Percentiles rank a stretch among this genome's conserved stretches.
Conservation (phyloP, 2,329 filamentous ascomycete species). For the Fusarium paranaense region DNA sequence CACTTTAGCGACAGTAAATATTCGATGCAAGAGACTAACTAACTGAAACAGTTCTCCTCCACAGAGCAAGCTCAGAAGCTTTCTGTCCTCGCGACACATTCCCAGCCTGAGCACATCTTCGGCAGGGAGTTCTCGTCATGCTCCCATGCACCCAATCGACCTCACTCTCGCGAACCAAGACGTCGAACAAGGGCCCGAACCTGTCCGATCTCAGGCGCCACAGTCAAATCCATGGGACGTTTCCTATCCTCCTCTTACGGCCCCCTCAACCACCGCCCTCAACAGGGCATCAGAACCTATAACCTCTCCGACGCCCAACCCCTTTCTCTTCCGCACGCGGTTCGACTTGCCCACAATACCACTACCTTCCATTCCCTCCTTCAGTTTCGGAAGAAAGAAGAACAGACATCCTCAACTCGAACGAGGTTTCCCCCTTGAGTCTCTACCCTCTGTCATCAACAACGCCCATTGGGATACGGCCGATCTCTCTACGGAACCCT, state of each 20-base stretch:
- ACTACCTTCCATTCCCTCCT: slow-evolving; percentile 33
- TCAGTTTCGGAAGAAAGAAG: slow-evolving; percentile 28
- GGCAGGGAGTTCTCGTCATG: slow-evolving; percentile 7
- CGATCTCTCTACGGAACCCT: slow-evolving; percentile 8
- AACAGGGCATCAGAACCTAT: slow-evolving; percentile 1
- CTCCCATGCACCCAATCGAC: slow-evolving; percentile 2
- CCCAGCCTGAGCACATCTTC: slow-evolving; percentile 33
- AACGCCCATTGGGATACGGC: slow-evolving; percentile 24
- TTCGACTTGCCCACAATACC: slow-evolving; percentile 42
- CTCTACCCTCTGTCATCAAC: slow-evolving; percentile 24
- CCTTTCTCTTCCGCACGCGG: slow-evolving; percentile 51
- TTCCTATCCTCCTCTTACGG: slow-evolving; percentile 4
- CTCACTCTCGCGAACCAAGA: slow-evolving; percentile 6
- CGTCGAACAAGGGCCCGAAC: slow-evolving; percentile 18
- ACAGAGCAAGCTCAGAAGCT: slow-evolving; percentile 35
- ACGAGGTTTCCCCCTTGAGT: slow-evolving; percentile 17
- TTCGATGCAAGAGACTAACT: slow-evolving; percentile 2
- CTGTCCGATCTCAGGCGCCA: not conserved
- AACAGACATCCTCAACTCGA: not conserved
- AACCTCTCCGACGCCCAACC: slow-evolving; percentile 42
- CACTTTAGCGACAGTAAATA: too few relatives aligned
- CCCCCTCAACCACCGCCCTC: not conserved
- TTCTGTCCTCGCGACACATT: slow-evolving; percentile 34
- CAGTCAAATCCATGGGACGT: not conserved
- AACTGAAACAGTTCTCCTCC: slow-evolving; percentile 28